A percentile compares a stretch with the other conserved stretches of the same genome.
Conservation (phyloP, 805 yeast species). For the Candida multigemmis region DNA sequence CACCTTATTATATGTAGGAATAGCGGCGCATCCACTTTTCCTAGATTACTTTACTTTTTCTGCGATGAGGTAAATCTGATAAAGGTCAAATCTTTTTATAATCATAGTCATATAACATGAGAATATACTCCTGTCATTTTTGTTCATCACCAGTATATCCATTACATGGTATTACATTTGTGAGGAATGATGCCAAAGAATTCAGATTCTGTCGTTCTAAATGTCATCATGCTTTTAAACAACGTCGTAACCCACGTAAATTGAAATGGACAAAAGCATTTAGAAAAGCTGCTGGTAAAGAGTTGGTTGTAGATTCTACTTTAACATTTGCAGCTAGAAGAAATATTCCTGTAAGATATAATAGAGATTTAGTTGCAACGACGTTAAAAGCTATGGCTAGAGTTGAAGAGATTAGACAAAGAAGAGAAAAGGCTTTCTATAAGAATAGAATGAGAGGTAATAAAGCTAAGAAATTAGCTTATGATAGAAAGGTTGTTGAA, state of each 20-base stretch:
- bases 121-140: constrained; percentile 88
- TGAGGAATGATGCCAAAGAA: constrained; percentile 96
- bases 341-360: constrained; percentile 95
- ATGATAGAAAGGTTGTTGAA: constrained; percentile 85
- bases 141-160: constrained; percentile 92
- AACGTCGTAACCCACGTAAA: constrained; percentile 97
- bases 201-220: constrained; percentile 96
- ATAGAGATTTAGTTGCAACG: constrained; percentile 90
- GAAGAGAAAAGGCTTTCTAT: constrained; percentile 97
- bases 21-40: no score
- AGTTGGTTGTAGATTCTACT: constrained; percentile 94
- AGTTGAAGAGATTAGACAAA: constrained; percentile 90
- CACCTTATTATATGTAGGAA: no score
- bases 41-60: no score
- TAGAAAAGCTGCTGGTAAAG: constrained; percentile 98
- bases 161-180: constrained; percentile 89
- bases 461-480: constrained; percentile 73
- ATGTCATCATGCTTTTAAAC: constrained; percentile 95
- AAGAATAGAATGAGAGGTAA: constrained; percentile 99
- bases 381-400: constrained; percentile 93
- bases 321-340: constrained; percentile 95
- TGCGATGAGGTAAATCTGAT: no score
- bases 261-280: constrained; percentile 98
- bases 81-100: no score
- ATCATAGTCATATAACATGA: constrained; percentile 39